These are phyloP conservation scores for Debaryomyces prosopidis DNA, from an alignment of 805 yeast species.

Conservation along the genomic window DNA sequence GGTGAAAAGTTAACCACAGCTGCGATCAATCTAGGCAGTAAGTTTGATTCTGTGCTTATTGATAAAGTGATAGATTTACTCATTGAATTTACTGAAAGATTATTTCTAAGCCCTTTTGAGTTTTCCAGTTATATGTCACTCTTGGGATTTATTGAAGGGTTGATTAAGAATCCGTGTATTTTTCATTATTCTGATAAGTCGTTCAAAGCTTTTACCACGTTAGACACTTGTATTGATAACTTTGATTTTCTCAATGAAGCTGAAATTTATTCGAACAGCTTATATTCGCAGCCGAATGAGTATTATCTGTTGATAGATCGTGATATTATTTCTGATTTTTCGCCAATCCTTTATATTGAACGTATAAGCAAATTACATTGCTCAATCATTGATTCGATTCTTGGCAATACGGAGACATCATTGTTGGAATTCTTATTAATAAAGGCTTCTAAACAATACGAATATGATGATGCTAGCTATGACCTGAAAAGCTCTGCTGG, in stretches of 20 bases:
- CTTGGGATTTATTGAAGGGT: conserved; percentile 35
- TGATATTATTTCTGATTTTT: conserved; percentile 30
- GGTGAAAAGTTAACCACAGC: conserved; percentile 36
- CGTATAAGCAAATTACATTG: conserved; percentile 34
- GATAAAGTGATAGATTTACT: conserved; percentile 28
- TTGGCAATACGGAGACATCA: conserved; percentile 21
- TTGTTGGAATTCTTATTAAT: conserved; percentile 30
- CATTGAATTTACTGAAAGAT: conserved; percentile 22
- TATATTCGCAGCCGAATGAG: conserved; percentile 13
- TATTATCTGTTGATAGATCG: conserved; percentile 18
- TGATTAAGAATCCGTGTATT: conserved; percentile 25
- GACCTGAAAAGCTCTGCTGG: conserved; percentile 9
- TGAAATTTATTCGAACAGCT: conserved; percentile 27
- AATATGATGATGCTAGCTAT: conserved; percentile 3
- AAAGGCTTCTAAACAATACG: conserved; percentile 22
- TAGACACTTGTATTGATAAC: conserved; percentile 39
- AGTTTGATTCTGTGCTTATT: conserved; percentile 18
- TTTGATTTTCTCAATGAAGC: conserved; percentile 37
- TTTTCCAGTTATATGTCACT: conserved; percentile 35
- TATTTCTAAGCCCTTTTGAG: conserved; percentile 24
- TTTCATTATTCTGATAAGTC: conserved; percentile 22
- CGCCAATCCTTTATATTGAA: conserved; percentile 37
- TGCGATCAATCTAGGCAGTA: conserved; percentile 28
- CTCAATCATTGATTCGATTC: conserved; percentile 31
- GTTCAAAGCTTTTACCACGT: conserved; percentile 29